Conservation (phyloP, 352 stramenopile genomes). For the Globisporangium nodosum region DNA sequence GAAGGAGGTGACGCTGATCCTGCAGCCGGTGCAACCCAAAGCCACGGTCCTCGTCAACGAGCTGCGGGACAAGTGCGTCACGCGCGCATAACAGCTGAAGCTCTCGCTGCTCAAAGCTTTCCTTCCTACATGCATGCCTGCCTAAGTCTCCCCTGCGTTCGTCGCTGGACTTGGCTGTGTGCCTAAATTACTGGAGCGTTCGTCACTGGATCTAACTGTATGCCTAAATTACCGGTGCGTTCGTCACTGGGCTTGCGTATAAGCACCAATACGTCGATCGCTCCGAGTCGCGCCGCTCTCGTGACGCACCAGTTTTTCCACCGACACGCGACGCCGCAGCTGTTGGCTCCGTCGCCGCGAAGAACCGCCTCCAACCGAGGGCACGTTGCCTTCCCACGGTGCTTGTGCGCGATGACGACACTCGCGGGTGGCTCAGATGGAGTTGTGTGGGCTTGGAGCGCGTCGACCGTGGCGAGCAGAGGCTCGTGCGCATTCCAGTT, state of each 20-base stretch:
- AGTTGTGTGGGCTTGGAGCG: background rate
- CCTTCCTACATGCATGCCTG: too few species aligned
- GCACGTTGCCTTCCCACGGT: slow-evolving; percentile 26
- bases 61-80: slow-evolving; percentile 34
- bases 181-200: background rate
- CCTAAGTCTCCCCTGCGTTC: background rate
- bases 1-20: slow-evolving; percentile 13
- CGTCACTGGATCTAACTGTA: background rate
- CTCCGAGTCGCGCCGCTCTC: slow-evolving; percentile 12
- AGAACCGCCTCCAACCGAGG: slow-evolving; percentile 23
- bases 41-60: slow-evolving; percentile 23
- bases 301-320: slow-evolving; percentile 23
- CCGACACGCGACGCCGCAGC: slow-evolving; percentile 7
- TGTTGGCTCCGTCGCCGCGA: background rate
- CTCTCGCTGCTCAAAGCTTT: too few species aligned
- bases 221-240: background rate
- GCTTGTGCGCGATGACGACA: slow-evolving; percentile 51
- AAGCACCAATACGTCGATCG: slow-evolving; percentile 23
- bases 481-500: slow-evolving; percentile 44
- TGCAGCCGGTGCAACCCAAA: slow-evolving; percentile 25
- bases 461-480: slow-evolving; percentile 31
- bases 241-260: slow-evolving; percentile 2
- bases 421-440: background rate
- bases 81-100: background rate
- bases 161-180: background rate